A percentile compares a stretch with the other conserved stretches of the same genome.
phyloP scores from a whole-genome alignment of 2,329 filamentous ascomycete genomes.

The Pseudogymnoascus sp. region DNA sequence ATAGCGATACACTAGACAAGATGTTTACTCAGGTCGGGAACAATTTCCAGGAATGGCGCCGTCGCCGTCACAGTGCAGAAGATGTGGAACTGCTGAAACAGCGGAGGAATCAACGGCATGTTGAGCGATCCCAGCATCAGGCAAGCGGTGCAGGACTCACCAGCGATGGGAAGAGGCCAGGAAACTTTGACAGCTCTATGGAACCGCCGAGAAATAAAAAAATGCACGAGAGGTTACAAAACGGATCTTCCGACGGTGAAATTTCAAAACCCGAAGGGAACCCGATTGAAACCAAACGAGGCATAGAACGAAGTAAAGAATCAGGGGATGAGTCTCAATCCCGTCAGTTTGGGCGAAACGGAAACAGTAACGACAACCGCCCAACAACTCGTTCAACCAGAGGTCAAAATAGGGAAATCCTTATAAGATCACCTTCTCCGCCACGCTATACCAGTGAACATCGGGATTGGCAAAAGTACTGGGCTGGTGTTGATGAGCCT shows the following conservation, averaged over 20 bases:
- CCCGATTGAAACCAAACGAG: not conserved
- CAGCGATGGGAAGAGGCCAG: not conserved
- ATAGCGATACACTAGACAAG: not conserved
- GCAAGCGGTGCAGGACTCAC: not conserved
- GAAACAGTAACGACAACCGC: not conserved
- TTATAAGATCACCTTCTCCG: not conserved
- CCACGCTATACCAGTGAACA: slow-evolving; percentile 43
- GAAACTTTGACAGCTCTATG: not conserved
- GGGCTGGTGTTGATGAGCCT: slow-evolving; percentile 41
- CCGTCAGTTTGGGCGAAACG: not conserved
- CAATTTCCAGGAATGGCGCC: not conserved
- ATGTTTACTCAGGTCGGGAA: not conserved
- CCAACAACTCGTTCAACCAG: slow-evolving; percentile 8
- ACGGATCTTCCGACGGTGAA: not conserved
- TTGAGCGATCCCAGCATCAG: not conserved
- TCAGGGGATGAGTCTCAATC: not conserved
- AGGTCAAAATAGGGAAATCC: not conserved
- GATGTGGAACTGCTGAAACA: not conserved
- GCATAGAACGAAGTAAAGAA: not conserved
- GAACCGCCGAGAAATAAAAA: not conserved
- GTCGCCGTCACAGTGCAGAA: not conserved
- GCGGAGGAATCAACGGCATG: not conserved
- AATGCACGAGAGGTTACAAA: not conserved
- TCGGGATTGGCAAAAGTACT: slow-evolving; percentile 42
- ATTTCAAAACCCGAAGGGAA: not conserved